Base-by-base conservation (phyloP, 371 early-diverging fungal genomes). In the Circinella umbellata region DNA sequence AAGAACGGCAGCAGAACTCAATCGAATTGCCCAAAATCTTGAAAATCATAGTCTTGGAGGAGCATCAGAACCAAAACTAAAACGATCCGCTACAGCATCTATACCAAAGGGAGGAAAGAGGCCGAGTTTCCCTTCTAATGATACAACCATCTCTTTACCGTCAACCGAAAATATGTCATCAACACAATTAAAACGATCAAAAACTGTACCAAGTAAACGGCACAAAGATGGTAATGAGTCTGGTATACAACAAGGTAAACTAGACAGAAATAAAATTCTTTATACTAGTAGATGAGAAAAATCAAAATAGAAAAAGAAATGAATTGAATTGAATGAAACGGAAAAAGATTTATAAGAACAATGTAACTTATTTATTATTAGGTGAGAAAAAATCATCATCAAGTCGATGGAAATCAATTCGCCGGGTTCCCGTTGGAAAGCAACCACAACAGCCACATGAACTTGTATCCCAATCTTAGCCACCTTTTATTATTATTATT, bases 201-300 rank as follows among this genome's bases (percentile, higher is more conserved):
- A 70, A 35, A 71, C 76, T 1, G 64, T 67, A 47, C 76, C 76
- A 14, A 70, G 70, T 36, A 72, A 73, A 47, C 48, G 69, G 27
- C 69, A 67, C 49, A 76, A 68, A 48, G 62, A 72, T n/a, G 1
- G 14, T 51, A 51, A n/a, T 51, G 67, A 66, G 4, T 37, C 47
- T 20, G 61, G 35, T 20, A 27, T 34, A 57, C 57, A 57, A 27
- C 57, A 57, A 9, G 57, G 57, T 53, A 48, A 53, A 54, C 15
- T 36, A 65, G 34, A 11, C 11, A 36, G 13, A 53, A 27, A 27
- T 27, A 27, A 27, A 27, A 27, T 27, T 27, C 27, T 27, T 27
- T 27, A 27, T 27, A 27, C 27, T 27, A 27, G 18, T 8, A 6
- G 8, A 51, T 51, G 51, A 15, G 51, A 51, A 51, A 51, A 17